Base-by-base conservation (phyloP, 2,329 filamentous ascomycete species). In the Elsinoe batatas region DNA sequence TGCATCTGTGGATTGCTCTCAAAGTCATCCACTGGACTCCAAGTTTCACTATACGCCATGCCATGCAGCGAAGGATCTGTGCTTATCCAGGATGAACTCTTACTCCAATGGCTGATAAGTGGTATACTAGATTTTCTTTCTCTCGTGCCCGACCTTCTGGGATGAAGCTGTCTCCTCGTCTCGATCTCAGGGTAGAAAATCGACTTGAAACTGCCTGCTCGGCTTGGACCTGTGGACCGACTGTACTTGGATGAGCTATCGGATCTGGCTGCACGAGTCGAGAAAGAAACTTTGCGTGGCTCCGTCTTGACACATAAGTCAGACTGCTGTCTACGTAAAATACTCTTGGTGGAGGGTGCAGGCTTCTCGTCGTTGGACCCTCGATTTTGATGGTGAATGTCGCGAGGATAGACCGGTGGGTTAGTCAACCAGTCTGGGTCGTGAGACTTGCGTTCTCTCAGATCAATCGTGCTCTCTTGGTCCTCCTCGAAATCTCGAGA, bases 341-440 rank as follows among this genome's bases (percentile, higher is more conserved):
- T 51, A 18, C 47, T 33, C 17, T 51, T 51, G 8, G 18, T 54
- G 58, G 49, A 11, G 8, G 26, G 13, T 13, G 5, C 13, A n/a
- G 30, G 18, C 4, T 30, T 33, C 38, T 36, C 18, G 50, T 42
- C 32, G 30, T 47, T 12, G 53, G 53, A 33, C 36, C 17, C n/a
- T 53, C 51, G 8, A 57, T 50, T 13, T 54, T 56, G 8, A 11
- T 26, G 47, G 12, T 51, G 47, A 3, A 35, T 18, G 15, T 51
- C 10, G 8, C 32, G 32, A 37, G 17, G 59, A 53, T 15, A 58
- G 47, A 47, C 57, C 73, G 63, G 56, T 74, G 74, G 0, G 69
- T 70, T 36, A 61, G 61, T 63, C 61, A 54, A 61, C 60, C 46
- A 32, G 63, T 69, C 59, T 64, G 67, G 46, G 61, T 63, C 49